Conservation (phyloP, 2,329 filamentous ascomycete species). For the Laburnicola sp. region DNA sequence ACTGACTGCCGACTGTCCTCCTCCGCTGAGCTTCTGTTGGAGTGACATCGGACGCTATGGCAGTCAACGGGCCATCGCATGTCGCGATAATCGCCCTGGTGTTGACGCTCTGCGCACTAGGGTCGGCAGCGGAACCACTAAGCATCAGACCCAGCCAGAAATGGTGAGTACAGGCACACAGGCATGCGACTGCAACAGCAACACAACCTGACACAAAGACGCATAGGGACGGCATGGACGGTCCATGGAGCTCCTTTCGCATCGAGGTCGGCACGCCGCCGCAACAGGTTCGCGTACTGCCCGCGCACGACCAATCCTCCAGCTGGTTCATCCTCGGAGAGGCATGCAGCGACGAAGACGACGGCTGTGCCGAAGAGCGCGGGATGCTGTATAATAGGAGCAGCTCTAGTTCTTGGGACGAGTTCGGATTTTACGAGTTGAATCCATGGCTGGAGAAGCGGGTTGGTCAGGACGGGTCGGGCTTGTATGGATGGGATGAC, state of each 20-base stretch:
- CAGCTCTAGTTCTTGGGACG: slow-evolving; percentile 37
- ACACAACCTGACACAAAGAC: background rate
- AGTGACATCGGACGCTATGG: background rate
- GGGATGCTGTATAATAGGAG: slow-evolving; percentile 38
- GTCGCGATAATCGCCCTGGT: background rate
- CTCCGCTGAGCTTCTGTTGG: background rate
- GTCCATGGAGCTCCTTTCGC: slow-evolving; percentile 39
- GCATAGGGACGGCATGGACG: slow-evolving; percentile 36
- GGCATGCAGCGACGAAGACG: slow-evolving; percentile 34
- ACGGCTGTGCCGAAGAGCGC: slow-evolving; percentile 34
- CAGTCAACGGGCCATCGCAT: background rate
- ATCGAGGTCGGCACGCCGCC: slow-evolving; percentile 32
- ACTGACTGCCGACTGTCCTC: background rate
- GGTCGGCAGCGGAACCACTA: background rate
- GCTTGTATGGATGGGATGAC: slow-evolving; percentile 42
- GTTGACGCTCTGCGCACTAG: background rate
- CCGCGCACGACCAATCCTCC: slow-evolving; percentile 40
- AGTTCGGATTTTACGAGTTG: slow-evolving; percentile 38
- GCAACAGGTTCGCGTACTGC: slow-evolving; percentile 35
- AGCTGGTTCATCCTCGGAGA: slow-evolving; percentile 41
- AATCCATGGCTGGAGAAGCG: slow-evolving; percentile 29
- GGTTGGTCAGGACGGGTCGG: slow-evolving; percentile 36
- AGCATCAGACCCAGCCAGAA: slow-evolving; percentile 2
- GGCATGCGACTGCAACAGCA: background rate
- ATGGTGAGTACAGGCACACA: background rate